A percentile compares a stretch with the other conserved stretches of the same genome.
Evolutionary conservation across 495 filamentous ascomycete species (phyloP).

Genomic region (Neurospora terricola): DNA sequence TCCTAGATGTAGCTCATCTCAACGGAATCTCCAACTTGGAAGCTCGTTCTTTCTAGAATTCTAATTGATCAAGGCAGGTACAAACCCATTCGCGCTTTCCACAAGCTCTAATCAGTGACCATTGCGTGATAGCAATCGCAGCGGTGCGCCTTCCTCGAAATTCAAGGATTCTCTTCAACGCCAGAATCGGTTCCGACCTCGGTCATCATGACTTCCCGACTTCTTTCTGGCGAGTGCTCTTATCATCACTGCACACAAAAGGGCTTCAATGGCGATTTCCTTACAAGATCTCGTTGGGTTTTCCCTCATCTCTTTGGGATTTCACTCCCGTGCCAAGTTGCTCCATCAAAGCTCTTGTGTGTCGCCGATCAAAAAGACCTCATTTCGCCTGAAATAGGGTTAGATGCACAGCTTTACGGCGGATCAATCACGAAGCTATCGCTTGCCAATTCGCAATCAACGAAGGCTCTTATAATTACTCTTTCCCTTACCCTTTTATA

Average conservation of each 20-base stretch:
- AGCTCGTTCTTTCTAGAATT: background rate
- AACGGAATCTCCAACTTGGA: background rate
- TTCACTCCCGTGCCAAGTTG: background rate
- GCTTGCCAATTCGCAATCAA: background rate
- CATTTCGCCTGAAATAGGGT: constrained; percentile 12
- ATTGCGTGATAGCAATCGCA: background rate
- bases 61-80: background rate
- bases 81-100: background rate
- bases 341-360: background rate
- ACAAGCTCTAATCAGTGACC: background rate
- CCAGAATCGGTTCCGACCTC: background rate
- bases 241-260: background rate
- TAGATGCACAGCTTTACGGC: constrained; percentile 15
- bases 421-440: constrained; percentile 1
- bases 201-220: background rate
- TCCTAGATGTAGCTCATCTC: background rate
- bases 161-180: background rate
- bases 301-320: background rate
- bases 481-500: constrained; percentile 8
- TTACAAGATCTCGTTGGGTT: background rate
- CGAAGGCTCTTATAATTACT: background rate
- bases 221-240: background rate
- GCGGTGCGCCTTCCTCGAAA: background rate
- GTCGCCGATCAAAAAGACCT: constrained; percentile 4
- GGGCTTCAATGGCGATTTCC: background rate